Percentiles rank a stretch among this genome's conserved stretches.
These are phyloP conservation scores for Acanthamoeba lenticulata DNA, from an alignment of 208 protist genomes.

Conservation along the genomic window DNA sequence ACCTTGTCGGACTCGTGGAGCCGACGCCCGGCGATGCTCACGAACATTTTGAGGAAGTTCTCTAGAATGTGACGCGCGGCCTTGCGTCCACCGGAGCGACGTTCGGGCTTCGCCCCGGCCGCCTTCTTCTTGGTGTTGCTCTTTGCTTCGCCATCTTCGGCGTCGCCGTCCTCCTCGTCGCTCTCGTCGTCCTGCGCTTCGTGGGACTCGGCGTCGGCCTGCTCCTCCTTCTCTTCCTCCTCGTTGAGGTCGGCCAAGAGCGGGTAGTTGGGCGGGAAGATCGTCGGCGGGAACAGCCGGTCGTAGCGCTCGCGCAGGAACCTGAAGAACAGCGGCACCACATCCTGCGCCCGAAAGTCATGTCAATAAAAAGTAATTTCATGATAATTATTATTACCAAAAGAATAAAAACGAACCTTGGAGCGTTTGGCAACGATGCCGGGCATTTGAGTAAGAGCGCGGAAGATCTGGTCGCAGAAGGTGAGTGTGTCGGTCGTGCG, in stretches of 20 bases:
- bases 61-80: neutral
- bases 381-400: neutral
- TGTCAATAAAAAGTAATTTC: neutral
- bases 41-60: slow-evolving; percentile 31
- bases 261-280: slow-evolving; percentile 66
- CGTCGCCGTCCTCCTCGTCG: neutral
- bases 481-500: slow-evolving; percentile 40
- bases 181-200: neutral
- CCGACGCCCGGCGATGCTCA: neutral
- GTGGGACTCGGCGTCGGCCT: neutral
- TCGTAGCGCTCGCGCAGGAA: slow-evolving; percentile 59
- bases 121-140: neutral
- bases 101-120: neutral
- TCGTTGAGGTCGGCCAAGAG: neutral
- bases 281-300: slow-evolving; percentile 24
- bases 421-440: slow-evolving; percentile 50
- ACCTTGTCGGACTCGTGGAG: slow-evolving; percentile 39
- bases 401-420: neutral
- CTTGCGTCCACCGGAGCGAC: neutral
- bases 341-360: neutral
- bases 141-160: neutral
- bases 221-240: slow-evolving; percentile 1
- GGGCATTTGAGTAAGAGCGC: slow-evolving; percentile 14
- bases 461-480: slow-evolving; percentile 52
- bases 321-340: slow-evolving; percentile 55